Conservation (phyloP, 495 filamentous ascomycete species). For the Cladorrhinum samala region DNA sequence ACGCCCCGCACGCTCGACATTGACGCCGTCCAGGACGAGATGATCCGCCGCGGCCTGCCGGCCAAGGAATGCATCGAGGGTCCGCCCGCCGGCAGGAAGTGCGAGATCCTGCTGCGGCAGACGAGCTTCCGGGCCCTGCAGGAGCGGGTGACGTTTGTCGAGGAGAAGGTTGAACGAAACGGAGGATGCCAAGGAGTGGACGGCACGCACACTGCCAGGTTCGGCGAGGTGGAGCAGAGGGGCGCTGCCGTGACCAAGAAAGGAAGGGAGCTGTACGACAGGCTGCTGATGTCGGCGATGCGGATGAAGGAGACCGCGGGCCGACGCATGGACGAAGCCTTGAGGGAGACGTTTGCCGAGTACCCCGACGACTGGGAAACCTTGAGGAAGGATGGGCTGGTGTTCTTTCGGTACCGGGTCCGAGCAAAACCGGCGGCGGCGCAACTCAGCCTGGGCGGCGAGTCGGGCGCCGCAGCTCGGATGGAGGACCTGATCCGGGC, state of each 20-base stretch:
- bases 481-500: slow-evolving; percentile 24
- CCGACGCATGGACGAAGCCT: slow-evolving; percentile 18
- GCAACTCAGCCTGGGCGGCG: no score
- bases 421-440: no score
- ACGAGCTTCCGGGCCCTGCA: slow-evolving; percentile 41
- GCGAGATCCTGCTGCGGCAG: slow-evolving; percentile 36
- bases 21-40: slow-evolving; percentile 30
- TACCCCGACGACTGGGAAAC: slow-evolving; percentile 30
- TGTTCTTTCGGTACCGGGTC: slow-evolving; percentile 30
- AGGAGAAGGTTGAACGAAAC: neutral
- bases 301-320: slow-evolving; percentile 19
- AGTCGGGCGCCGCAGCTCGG: neutral
- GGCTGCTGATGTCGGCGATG: slow-evolving; percentile 18
- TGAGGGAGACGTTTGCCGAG: slow-evolving; percentile 18
- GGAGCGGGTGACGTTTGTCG: slow-evolving; percentile 31
- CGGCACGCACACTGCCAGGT: slow-evolving; percentile 38
- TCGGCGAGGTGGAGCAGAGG: slow-evolving; percentile 42
- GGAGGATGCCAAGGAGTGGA: slow-evolving; percentile 17
- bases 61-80: slow-evolving; percentile 40
- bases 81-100: slow-evolving; percentile 27
- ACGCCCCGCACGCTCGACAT: slow-evolving; percentile 43
- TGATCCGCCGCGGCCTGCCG: slow-evolving; percentile 29
- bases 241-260: slow-evolving; percentile 35
- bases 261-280: slow-evolving; percentile 37
- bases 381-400: slow-evolving; percentile 24